phyloP scores from a whole-genome alignment of 73 alveolate genomes.

The Symbiodinium natans region DNA sequence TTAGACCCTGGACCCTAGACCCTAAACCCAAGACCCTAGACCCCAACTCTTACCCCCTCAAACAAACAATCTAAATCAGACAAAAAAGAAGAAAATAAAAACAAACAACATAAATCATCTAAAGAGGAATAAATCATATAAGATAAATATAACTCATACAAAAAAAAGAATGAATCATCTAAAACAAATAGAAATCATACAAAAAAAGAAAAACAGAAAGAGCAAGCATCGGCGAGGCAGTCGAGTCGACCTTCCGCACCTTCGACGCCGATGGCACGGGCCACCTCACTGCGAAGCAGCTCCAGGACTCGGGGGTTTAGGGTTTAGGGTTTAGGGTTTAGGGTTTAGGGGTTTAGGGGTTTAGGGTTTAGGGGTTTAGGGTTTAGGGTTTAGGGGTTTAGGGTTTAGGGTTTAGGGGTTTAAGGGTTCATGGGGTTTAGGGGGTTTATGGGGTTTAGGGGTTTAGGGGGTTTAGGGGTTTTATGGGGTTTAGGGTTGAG shows the following conservation, averaged over 20 bases:
- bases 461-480: too few relatives aligned
- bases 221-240: background rate
- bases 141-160: too few relatives aligned
- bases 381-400: too few relatives aligned
- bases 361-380: background rate
- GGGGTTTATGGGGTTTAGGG: too few relatives aligned
- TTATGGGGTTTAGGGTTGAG: too few relatives aligned
- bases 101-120: too few relatives aligned
- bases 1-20: background rate
- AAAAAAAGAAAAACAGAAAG: background rate
- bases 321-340: conserved; percentile 4
- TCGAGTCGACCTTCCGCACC: conserved; percentile 1
- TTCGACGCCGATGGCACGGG: conserved; percentile 23
- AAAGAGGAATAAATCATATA: too few relatives aligned
- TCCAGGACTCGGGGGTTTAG: background rate
- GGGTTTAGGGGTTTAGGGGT: background rate
- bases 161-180: background rate
- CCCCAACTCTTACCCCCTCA: too few relatives aligned
- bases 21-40: background rate
- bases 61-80: too few relatives aligned
- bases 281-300: conserved; percentile 16
- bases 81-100: too few relatives aligned
- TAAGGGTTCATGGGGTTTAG: too few relatives aligned
- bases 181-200: background rate
- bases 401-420: too few relatives aligned